Evolutionary conservation across 73 alveolate species (phyloP), one percentile per base, ranked within the genome.

Genomic region (Stentor roeselii): DNA sequence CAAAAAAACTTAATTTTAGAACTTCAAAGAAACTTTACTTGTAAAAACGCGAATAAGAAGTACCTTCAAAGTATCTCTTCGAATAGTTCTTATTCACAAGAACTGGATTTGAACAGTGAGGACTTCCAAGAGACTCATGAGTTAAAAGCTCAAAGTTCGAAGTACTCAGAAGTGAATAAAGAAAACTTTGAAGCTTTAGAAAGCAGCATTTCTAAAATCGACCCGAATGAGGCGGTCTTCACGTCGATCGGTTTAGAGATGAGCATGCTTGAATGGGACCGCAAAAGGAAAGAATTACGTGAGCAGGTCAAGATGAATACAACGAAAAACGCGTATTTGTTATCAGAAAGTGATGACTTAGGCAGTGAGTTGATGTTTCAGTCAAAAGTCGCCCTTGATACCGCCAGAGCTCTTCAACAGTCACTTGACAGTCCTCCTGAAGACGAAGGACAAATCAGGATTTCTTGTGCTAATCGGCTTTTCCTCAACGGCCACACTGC

Each of bases 341-440:
- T 76, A 21, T 30, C 84, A 14, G 84, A 76, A 76, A 40, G 59
- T 6, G 74, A 41, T 34, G 60, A 35, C 14, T 32, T 27, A 76
- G 39, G 39, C 34, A 39, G 75, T 35, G 36, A n/a, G 1, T 37
- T 39, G 2, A 21, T 76, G 84, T 76, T 39, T 41, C 27, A 35
- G 60, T 76, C 84, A 37, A 76, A 21, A 21, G 84, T 36, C 14
- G 60, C 75, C n/a, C 34, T 76, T 78, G 39, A 2, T 21, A 76
- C 78, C 14, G 84, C 84, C 38, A 76, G 30, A 76, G 30, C 39
- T 15, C 41, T 32, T 21, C 15, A 32, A 67, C 14, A 14, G 21
- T 21, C 80, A 1, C n/a, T 67, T 67, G 80, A n/a, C 34, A 21
- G 38, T 0, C 74, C 74, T 1, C 84, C 60, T 0, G 74, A 40